Base-by-base conservation (phyloP, 1,139 yeast genomes). In the Debaryomycetaceae sp. region DNA sequence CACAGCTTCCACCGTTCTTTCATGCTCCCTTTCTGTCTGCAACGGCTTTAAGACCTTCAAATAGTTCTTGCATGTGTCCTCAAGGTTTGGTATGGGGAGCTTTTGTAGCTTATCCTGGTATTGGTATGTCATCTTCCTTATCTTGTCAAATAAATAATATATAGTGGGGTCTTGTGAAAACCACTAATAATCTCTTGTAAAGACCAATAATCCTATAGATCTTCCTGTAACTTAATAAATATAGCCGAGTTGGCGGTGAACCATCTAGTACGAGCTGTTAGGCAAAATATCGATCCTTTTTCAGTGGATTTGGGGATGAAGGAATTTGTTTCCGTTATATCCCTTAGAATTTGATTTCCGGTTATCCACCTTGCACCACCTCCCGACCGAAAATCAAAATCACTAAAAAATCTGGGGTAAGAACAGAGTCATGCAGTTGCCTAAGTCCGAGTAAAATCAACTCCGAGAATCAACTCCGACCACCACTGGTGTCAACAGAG, bases 21-120 rank as follows among this genome's bases (percentile, higher is more conserved):
- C 63, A 55, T 84, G 84, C 57, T 87, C 96, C 32, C 67, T 67
- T 38, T 81, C 83, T 1, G 87, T 83, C 59, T 85, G 95, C 29
- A 88, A 68, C 0, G 96, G 96, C 56, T 78, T 77, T 35, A 87
- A 70, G 3, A 79, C 83, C 30, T 73, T 74, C 40, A 88, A 67
- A 55, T 87, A 88, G 45, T 74, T 70, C 18, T 65, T 55, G 52
- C 92, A 78, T 1, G 96, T 83, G 41, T 78, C 79, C 32, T 70
- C 65, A 42, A 88, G 67, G 31, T 79, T 78, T 1, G 96, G 96
- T 36, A 88, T 86, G 13, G 96, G 96, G 29, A 88, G 70, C 56
- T 79, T 81, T 42, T 71, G 63, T 43, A 84, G 68, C 41, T 70
- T 61, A 42, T 70, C 76, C 58, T 84, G 92, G 55, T 67, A 66